phyloP scores from a whole-genome alignment of 2,329 filamentous ascomycete species.

The Paracamarosporium sp. region DNA sequence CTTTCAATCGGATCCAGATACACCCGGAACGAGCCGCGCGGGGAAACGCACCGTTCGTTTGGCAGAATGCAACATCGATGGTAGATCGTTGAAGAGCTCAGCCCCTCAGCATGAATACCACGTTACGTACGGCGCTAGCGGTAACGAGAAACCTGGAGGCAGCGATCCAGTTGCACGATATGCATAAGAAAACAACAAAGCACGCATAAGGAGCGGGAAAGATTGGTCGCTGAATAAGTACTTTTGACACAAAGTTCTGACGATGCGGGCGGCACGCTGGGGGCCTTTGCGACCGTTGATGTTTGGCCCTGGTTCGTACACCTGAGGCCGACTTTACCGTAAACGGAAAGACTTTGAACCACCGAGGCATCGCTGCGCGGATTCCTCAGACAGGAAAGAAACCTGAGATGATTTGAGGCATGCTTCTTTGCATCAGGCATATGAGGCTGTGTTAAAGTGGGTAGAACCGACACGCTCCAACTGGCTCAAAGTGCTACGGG shows the following conservation, averaged over 20 bases:
- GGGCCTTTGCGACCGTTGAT: conserved; percentile 23
- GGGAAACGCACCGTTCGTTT: background rate
- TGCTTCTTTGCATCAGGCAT: conserved; percentile 3
- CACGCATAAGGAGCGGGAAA: conserved; percentile 19
- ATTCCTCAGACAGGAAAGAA: conserved; percentile 28
- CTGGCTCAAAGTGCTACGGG: conserved; percentile 13
- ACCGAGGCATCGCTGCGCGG: background rate
- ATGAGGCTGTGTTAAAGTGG: conserved; percentile 16
- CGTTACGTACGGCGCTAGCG: background rate
- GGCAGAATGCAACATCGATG: background rate
- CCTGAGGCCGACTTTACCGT: conserved; percentile 9
- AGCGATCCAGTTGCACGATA: conserved; percentile 10
- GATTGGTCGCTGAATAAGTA: conserved; percentile 11
- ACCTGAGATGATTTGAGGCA: conserved; percentile 25
- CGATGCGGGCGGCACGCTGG: conserved; percentile 26
- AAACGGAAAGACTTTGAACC: conserved; percentile 3
- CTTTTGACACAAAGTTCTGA: conserved; percentile 30
- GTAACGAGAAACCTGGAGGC: conserved; percentile 5
- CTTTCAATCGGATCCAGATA: background rate
- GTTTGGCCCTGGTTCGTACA: conserved; percentile 24
- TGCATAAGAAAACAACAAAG: conserved; percentile 16
- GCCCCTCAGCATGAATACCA: background rate
- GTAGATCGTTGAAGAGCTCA: background rate
- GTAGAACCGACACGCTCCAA: conserved; percentile 9
- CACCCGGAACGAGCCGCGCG: background rate